Evolutionary conservation across 2,329 filamentous ascomycete species (phyloP), one percentile per base, ranked within the genome.

Genomic region (Calonectria pteridis): DNA sequence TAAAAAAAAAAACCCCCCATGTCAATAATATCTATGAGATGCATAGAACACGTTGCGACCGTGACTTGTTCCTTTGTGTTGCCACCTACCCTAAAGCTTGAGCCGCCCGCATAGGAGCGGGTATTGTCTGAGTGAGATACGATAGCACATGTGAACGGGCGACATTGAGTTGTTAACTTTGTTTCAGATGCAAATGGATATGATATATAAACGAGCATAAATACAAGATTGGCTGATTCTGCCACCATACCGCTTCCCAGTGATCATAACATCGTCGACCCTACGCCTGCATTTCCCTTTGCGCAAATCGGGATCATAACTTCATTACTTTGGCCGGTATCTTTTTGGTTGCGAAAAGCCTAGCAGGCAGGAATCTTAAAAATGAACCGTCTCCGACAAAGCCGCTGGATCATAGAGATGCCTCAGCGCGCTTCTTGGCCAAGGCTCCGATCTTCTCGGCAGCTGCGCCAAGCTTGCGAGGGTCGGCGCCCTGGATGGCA

Each of bases 401-500:
- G 20, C 10, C 23, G 46, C 46, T 18, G 55, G 26, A 55, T 64
- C 26, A 63, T 29, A 69, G 66, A 26, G 77, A 68, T 28, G 74
- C 64, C 71, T 80, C 73, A 16, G 77, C 79, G 29, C 78, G 79
- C 79, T 84, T 83, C 77, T 79, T 77, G 3, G 85, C 85, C 76
- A 86, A 71, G 0, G 76, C 82, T 1, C 82, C 80, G 26, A 86
- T 73, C 79, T 86, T 86, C 76, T 85, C 84, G 2, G 81, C 83
- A 3, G 84, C 84, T 5, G 81, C 81, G 9, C 77, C 79, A 23
- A 86, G 76, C 10, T 73, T 73, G 14, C 71, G 51, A 0, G 80
- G 81, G 40, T 85, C 81, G 1, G 84, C 84, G 14, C 84, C 84
- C 70, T 79, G 81, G 73, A 86, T 82, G 71, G 78, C 75, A 11